Evolutionary conservation across 495 filamentous ascomycete species (phyloP).

Genomic region (Talaromyces stipitatus): DNA sequence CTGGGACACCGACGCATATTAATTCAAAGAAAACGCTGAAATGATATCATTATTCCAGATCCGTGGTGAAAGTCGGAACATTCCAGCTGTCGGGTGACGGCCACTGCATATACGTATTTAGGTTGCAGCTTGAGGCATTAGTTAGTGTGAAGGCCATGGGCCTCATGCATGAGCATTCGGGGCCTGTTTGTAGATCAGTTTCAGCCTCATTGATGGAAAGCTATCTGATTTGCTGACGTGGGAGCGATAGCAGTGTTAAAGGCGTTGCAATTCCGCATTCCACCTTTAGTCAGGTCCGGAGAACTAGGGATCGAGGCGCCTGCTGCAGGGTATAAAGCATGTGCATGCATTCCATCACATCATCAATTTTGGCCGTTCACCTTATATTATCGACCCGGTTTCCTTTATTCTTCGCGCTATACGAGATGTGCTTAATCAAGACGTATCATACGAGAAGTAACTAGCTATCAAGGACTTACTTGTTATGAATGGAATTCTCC

Average conservation of each 20-base stretch:
- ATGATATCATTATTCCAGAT: neutral
- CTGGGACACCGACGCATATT: neutral
- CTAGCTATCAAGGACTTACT: neutral
- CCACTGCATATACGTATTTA: neutral
- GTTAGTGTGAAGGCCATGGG: neutral
- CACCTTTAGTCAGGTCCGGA: neutral
- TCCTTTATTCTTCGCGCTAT: neutral
- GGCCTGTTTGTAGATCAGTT: neutral
- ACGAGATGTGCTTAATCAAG: neutral
- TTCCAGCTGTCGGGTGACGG: neutral
- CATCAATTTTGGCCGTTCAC: neutral
- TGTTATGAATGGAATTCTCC: neutral
- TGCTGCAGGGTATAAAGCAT: neutral
- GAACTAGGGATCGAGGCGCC: neutral
- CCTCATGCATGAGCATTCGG: neutral
- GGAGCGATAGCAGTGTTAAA: neutral
- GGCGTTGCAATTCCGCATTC: neutral
- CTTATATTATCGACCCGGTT: neutral
- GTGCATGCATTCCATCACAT: neutral
- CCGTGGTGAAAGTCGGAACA: neutral
- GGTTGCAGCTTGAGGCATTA: neutral
- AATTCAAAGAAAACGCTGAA: neutral
- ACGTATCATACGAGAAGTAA: neutral
- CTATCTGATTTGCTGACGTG: neutral
- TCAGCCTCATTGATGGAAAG: neutral